Evolutionary conservation across 148 eudicot species (phyloP), one percentile per base, ranked within the genome.

Genomic region (Cornus suecica): DNA sequence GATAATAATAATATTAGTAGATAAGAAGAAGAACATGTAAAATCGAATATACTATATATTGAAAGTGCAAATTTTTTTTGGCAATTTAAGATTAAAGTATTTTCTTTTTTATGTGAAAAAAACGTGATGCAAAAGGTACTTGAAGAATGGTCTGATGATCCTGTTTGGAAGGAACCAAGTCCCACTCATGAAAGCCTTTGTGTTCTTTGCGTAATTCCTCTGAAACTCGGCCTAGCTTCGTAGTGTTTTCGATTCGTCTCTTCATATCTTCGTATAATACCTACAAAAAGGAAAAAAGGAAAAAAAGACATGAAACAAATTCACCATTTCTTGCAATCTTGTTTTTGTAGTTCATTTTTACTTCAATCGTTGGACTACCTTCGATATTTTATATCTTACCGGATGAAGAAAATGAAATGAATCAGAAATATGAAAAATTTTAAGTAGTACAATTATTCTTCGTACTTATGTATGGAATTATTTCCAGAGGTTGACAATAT

Each of bases 61-160:
- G 5, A 22, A n/a, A 0, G 1, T 5, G 22, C 22, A 54, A 9
- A 54, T 5, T 16, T 16, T 1, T 48, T 48, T 48, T 48, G 15
- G 4, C 9, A 9, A 30, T 22, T 29, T 68, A 3, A 69, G 8
- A 69, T 2, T 5, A 16, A 41, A 6, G 23, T 42, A 24, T 68
- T 8, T 0, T 41, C 0, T 51, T 42, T 14, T 4, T 45, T 45
- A 2, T 26, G 20, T 14, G 26, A 48, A 41, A 18, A 70, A 24
- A 51, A 70, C 1, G 30, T 58, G 5, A 14, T 52, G 58, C 58
- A 14, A 20, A 52, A 14, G 16, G 24, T 71, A 76, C 79, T 64
- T 80, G 76, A 34, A 76, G 54, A 29, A 76, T 76, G 29, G 79
- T 31, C 24, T 68, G 83, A 48, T 80, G 79, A 66, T 80, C 68